phyloP scores from a whole-genome alignment of 345 rosid species.

The Euphorbia peplus region DNA sequence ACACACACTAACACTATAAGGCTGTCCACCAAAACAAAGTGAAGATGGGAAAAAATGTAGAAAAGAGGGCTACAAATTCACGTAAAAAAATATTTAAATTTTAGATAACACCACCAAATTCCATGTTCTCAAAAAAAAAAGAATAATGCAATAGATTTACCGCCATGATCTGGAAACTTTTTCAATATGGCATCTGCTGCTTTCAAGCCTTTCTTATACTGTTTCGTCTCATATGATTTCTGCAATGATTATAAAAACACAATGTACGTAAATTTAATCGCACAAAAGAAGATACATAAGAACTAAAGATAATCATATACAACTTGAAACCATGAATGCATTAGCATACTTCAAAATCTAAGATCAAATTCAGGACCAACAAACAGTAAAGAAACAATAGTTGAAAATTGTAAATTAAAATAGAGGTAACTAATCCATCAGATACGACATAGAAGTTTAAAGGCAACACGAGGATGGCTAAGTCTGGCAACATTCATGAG shows the following conservation, averaged over 20 bases:
- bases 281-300: neutral
- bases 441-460: neutral
- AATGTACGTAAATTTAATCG: neutral
- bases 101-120: neutral
- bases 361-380: neutral
- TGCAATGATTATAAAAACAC: conserved; percentile 31
- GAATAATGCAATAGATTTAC: conserved; percentile 35
- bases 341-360: neutral
- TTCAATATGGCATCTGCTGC: conserved; percentile 97
- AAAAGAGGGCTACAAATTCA: neutral
- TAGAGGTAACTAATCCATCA: neutral
- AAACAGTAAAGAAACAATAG: neutral
- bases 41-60: neutral
- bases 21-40: neutral
- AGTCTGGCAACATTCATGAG: neutral
- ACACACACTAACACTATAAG: too few species aligned
- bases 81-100: neutral
- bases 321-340: neutral
- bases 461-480: neutral
- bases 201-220: conserved; percentile 96
- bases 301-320: neutral
- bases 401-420: neutral
- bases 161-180: conserved; percentile 99
- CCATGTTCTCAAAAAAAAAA: neutral
- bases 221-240: conserved; percentile 99